Percentiles rank a stretch among this genome's conserved stretches.
These are phyloP conservation scores for Wickerhamiella siamensis DNA, from an alignment of 805 yeast species.

Conservation along the genomic window DNA sequence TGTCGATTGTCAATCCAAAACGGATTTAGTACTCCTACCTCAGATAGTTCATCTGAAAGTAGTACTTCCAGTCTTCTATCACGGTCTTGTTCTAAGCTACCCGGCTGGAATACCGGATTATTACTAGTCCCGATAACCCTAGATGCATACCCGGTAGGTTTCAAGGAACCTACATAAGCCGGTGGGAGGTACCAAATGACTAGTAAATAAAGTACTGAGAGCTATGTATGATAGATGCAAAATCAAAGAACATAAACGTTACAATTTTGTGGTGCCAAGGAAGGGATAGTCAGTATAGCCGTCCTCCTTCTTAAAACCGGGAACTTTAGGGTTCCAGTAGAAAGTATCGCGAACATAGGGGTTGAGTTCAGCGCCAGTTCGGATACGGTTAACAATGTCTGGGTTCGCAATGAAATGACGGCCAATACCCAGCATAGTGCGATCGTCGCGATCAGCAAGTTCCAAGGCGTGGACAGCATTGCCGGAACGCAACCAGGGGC, in stretches of 20 bases:
- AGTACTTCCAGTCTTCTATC: no score
- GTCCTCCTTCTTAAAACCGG: constrained; percentile 16
- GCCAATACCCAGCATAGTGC: constrained; percentile 29
- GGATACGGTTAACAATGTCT: constrained; percentile 35
- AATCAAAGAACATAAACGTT: background rate
- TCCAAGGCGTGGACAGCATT: background rate
- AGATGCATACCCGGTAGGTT: no score
- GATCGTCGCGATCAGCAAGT: constrained; percentile 19
- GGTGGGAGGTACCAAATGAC: no score
- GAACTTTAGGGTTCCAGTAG: constrained; percentile 22
- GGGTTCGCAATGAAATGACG: constrained; percentile 42
- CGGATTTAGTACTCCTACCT: no score
- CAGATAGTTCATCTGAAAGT: no score
- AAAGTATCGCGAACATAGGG: constrained; percentile 36
- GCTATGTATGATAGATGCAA: no score
- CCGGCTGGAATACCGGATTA: no score
- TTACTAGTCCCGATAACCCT: no score
- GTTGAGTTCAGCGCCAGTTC: constrained; percentile 29
- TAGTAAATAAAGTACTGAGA: no score
- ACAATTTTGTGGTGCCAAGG: background rate
- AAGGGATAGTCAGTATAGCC: constrained; percentile 35
- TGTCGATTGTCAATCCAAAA: no score
- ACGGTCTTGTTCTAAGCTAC: no score
- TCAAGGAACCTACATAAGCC: no score
- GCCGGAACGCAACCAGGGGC: constrained; percentile 16